These are phyloP conservation scores for Moesziomyces sp. DNA, from an alignment of 1,284 basidiomycete genomes.

Conservation along the genomic window DNA sequence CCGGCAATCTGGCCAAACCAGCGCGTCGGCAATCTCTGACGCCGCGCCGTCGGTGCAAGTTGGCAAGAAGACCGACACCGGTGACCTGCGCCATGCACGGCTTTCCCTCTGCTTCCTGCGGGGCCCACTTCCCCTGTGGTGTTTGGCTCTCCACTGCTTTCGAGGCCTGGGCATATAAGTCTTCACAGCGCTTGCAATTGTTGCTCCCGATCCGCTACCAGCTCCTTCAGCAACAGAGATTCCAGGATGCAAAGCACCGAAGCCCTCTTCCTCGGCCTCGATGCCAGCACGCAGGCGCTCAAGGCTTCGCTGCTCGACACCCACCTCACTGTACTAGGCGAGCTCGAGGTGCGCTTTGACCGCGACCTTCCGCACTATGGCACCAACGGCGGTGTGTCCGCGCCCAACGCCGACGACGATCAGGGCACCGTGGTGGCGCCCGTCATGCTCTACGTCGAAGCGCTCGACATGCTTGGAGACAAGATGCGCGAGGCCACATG, in stretches of 20 bases:
- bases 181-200: too few relatives aligned
- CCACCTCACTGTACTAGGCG: slow-evolving; percentile 75
- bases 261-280: slow-evolving; percentile 81
- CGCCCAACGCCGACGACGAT: slow-evolving; percentile 18
- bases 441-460: slow-evolving; percentile 84
- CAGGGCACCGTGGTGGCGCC: slow-evolving; percentile 77
- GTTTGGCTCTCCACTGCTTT: not conserved
- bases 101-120: not conserved
- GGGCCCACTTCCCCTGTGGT: not conserved
- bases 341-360: slow-evolving; percentile 83
- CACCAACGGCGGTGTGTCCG: slow-evolving; percentile 72
- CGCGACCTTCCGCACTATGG: slow-evolving; percentile 78
- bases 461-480: slow-evolving; percentile 81
- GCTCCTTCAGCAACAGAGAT: not conserved
- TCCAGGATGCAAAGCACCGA: slow-evolving; percentile 3
- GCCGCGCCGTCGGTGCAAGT: not conserved
- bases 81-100: slow-evolving; percentile 14
- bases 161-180: not conserved
- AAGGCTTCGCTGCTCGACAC: slow-evolving; percentile 76
- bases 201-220: not conserved
- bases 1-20: slow-evolving; percentile 7
- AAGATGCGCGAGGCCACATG: slow-evolving; percentile 76
- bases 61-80: slow-evolving; percentile 9
- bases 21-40: slow-evolving; percentile 20
- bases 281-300: slow-evolving; percentile 87